Conservation (phyloP, 345 rosid genomes). For the Eutrema yunnanense region DNA sequence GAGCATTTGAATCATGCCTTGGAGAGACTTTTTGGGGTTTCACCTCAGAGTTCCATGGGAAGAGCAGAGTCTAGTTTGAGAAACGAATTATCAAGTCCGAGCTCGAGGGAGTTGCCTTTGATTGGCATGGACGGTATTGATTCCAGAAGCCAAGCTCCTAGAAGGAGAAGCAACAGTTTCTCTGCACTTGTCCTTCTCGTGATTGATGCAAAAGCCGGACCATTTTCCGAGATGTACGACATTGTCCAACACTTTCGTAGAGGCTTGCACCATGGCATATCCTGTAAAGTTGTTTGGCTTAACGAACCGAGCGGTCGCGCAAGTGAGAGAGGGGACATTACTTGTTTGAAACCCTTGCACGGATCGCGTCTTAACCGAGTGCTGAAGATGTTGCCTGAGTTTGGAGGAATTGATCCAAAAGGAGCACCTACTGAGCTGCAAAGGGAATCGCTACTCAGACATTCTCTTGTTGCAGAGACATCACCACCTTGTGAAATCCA, state of each 20-base stretch:
- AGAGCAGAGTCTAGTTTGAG: conserved; percentile 37
- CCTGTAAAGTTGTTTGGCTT: conserved; percentile 68
- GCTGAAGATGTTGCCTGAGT: conserved; percentile 59
- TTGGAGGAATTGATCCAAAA: conserved; percentile 31
- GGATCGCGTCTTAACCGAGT: conserved; percentile 54
- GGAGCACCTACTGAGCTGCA: conserved; percentile 12
- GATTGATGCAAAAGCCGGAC: conserved; percentile 63
- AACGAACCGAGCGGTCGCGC: conserved; percentile 33
- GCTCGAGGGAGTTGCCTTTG: conserved; percentile 47
- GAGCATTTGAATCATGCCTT: conserved; percentile 32
- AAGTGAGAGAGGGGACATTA: conserved; percentile 29
- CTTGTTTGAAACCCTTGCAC: conserved; percentile 53
- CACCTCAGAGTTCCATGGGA: conserved; percentile 41
- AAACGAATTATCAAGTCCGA: conserved; percentile 30
- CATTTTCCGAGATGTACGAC: conserved; percentile 30
- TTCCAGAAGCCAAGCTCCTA: conserved; percentile 26
- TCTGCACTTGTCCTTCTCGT: conserved; percentile 42
- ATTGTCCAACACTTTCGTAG: conserved; percentile 42
- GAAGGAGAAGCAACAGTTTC: conserved; percentile 18
- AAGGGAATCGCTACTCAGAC: conserved; percentile 18
- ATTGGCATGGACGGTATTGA: conserved; percentile 47
- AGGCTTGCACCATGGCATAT: conserved; percentile 21
- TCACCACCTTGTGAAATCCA: conserved; percentile 15
- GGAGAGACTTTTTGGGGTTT: conserved; percentile 26
- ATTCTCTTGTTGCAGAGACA: neutral